Conservation (phyloP, 805 yeast genomes). For the Zygosaccharomyces pseudorouxii region DNA sequence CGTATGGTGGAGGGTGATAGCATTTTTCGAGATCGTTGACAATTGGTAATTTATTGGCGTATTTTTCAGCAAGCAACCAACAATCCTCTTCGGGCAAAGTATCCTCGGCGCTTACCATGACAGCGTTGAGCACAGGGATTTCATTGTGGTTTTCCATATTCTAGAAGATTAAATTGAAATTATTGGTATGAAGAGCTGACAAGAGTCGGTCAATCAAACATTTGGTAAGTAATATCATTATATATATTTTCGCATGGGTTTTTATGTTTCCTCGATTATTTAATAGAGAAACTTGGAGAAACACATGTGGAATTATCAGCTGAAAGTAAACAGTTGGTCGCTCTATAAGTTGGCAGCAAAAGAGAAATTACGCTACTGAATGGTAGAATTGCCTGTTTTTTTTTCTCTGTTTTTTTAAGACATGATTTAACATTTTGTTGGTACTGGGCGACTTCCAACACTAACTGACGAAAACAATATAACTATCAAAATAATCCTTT, state of each 20-base stretch:
- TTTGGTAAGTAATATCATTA: neutral
- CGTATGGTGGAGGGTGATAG: slow-evolving; percentile 5
- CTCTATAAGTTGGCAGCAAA: neutral
- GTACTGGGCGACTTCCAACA: neutral
- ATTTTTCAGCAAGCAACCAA: slow-evolving; percentile 13
- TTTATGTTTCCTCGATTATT: neutral
- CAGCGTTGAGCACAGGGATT: slow-evolving; percentile 5
- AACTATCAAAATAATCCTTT: neutral
- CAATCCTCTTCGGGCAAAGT: slow-evolving; percentile 7
- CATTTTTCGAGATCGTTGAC: neutral
- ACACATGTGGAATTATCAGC: neutral
- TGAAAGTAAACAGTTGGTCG: neutral
- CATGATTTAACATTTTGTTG: neutral
- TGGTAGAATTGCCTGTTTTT: too few relatives aligned
- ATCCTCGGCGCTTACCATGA: slow-evolving; percentile 7
- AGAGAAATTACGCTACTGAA: neutral
- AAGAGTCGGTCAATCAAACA: neutral
- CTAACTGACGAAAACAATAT: neutral
- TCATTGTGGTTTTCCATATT: neutral
- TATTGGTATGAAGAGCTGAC: neutral
- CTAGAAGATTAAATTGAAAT: neutral
- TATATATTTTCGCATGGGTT: neutral
- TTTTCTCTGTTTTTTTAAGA: too few relatives aligned
- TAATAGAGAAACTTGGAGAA: neutral
- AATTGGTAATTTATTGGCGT: slow-evolving; percentile 10